phyloP scores from a whole-genome alignment of 371 early-diverging fungal species.

The Umbelopsis sp. region DNA sequence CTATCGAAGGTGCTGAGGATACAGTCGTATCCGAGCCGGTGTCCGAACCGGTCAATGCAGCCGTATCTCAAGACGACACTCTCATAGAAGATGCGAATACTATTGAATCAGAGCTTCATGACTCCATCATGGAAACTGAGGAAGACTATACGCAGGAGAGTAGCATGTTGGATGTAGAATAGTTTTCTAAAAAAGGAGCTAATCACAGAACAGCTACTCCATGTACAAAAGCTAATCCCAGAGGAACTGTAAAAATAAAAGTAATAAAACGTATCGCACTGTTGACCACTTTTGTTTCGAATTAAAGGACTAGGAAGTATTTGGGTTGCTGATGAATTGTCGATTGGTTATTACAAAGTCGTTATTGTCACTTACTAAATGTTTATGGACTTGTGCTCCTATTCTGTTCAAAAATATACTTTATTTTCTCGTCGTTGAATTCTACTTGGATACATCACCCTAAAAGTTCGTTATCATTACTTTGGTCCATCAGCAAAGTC shows the following conservation, averaged over 20 bases:
- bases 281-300: background rate
- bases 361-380: no score
- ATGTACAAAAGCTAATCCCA: background rate
- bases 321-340: no score
- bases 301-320: no score
- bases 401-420: no score
- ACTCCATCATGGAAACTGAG: slow-evolving; percentile 1
- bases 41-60: background rate
- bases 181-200: background rate
- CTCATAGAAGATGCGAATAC: background rate
- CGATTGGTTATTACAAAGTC: no score
- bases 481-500: background rate
- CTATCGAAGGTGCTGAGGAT: background rate
- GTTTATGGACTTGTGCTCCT: no score
- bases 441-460: no score
- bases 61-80: background rate
- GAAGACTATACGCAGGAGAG: background rate
- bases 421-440: no score
- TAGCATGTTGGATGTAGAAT: background rate
- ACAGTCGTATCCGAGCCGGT: background rate
- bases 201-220: background rate
- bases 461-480: background rate
- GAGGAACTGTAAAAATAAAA: background rate
- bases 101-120: background rate
- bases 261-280: no score